Evolutionary conservation across 257 asterid species (phyloP).

Genomic region (Plantago ovata): DNA sequence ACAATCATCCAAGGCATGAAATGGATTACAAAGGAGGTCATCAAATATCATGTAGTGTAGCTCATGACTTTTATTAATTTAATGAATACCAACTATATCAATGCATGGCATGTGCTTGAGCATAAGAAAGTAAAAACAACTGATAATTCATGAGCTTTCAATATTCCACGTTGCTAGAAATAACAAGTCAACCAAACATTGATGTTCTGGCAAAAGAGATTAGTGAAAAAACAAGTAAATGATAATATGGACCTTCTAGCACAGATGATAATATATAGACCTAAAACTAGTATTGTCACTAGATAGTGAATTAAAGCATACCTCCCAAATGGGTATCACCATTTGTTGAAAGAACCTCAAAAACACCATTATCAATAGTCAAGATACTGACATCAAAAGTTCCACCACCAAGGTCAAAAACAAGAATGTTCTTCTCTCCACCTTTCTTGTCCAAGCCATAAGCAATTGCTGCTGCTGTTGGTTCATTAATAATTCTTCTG

Average conservation of each 20-base stretch:
- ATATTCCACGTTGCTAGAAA: background rate
- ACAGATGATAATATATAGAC: no score
- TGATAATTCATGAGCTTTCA: no score
- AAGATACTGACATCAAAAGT: slow-evolving; percentile 94
- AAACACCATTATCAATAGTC: slow-evolving; percentile 93
- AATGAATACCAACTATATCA: no score
- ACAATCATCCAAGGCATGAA: background rate
- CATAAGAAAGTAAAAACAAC: no score
- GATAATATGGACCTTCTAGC: no score
- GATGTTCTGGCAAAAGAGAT: no score
- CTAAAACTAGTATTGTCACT: no score
- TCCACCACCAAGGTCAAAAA: slow-evolving; percentile 98
- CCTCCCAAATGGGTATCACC: slow-evolving; percentile 99
- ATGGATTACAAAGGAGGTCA: no score
- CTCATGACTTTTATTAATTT: no score
- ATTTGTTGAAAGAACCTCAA: slow-evolving; percentile 93
- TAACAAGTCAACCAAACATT: background rate
- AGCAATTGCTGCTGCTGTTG: slow-evolving; percentile 97
- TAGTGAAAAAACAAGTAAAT: no score
- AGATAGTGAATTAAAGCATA: slow-evolving; percentile 16
- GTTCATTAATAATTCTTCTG: slow-evolving; percentile 86
- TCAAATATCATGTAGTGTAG: no score
- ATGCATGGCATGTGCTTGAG: no score
- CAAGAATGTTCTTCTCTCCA: slow-evolving; percentile 91
- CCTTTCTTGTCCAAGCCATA: slow-evolving; percentile 93